phyloP scores from a whole-genome alignment of 2,329 filamentous ascomycete genomes.

The Colletotrichum abscissum region DNA sequence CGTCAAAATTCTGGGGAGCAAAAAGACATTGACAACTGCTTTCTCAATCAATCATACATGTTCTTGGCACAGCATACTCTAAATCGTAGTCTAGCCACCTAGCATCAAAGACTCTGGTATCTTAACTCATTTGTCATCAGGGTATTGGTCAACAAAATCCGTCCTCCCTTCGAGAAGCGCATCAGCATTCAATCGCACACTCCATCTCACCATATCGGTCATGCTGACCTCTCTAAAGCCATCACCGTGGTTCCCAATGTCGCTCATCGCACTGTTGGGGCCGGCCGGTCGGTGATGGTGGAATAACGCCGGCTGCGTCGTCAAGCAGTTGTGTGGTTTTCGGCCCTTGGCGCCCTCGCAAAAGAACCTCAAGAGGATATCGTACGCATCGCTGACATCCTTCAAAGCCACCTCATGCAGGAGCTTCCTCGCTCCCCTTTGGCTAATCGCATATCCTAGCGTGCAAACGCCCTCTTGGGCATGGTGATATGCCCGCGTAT shows the following conservation, averaged over 20 bases:
- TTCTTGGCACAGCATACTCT: too few species aligned
- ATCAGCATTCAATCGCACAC: slow-evolving; percentile 53
- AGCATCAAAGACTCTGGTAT: too few species aligned
- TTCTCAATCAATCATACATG: too few species aligned
- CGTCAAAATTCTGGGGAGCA: too few species aligned
- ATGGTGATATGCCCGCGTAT: slow-evolving; percentile 58
- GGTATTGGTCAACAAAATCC: slow-evolving; percentile 43
- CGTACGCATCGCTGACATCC: slow-evolving; percentile 51
- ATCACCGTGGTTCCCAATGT: slow-evolving; percentile 48
- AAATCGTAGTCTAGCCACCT: too few species aligned
- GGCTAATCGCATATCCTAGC: slow-evolving; percentile 57
- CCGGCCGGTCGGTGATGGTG: slow-evolving; percentile 57
- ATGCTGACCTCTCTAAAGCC: slow-evolving; percentile 42
- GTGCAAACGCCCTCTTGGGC: slow-evolving; percentile 52
- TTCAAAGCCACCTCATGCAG: slow-evolving; percentile 56
- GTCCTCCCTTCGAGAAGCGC: slow-evolving; percentile 48
- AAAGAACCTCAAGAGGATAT: slow-evolving; percentile 58
- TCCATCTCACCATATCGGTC: slow-evolving; percentile 52
- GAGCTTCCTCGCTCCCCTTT: slow-evolving; percentile 54
- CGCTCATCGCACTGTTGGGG: slow-evolving; percentile 44
- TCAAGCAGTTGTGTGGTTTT: slow-evolving; percentile 51
- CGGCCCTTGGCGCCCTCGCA: slow-evolving; percentile 53
- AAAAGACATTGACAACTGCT: too few species aligned
- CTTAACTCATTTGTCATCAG: slow-evolving; percentile 38
- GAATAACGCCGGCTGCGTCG: slow-evolving; percentile 56